Conservation (phyloP, 352 stramenopile genomes). For the Pythium periplocum region DNA sequence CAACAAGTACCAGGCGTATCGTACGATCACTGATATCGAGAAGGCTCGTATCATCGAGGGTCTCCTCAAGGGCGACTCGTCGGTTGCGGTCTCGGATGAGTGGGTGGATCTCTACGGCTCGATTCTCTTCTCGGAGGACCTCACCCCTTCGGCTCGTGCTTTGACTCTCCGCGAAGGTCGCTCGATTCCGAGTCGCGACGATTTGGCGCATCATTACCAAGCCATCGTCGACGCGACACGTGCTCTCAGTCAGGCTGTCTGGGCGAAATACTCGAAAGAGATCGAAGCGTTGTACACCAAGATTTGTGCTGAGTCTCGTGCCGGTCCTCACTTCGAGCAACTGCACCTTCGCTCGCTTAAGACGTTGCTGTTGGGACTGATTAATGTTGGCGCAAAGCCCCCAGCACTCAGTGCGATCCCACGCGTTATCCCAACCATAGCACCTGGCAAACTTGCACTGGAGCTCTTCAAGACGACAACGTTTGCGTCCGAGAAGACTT, state of each 20-base stretch:
- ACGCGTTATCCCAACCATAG: slow-evolving; percentile 34
- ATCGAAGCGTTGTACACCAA: slow-evolving; percentile 63
- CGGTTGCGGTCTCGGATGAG: slow-evolving; percentile 48
- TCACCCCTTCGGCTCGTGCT: slow-evolving; percentile 55
- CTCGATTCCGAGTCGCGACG: slow-evolving; percentile 52
- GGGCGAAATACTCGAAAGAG: slow-evolving; percentile 49
- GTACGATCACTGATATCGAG: slow-evolving; percentile 54
- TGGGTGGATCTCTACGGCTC: slow-evolving; percentile 59
- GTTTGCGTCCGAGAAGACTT: slow-evolving; percentile 61
- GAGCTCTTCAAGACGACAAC: slow-evolving; percentile 63
- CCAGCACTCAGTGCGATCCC: slow-evolving; percentile 39
- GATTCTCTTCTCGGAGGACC: slow-evolving; percentile 65
- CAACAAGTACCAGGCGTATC: slow-evolving; percentile 77
- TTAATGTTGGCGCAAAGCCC: slow-evolving; percentile 47
- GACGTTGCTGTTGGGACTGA: slow-evolving; percentile 51
- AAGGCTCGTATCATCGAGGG: slow-evolving; percentile 69
- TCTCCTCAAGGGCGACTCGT: slow-evolving; percentile 36
- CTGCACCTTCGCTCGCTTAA: slow-evolving; percentile 69
- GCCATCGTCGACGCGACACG: slow-evolving; percentile 55
- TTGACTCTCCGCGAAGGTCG: slow-evolving; percentile 52
- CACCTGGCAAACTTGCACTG: slow-evolving; percentile 38
- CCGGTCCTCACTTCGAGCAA: slow-evolving; percentile 59
- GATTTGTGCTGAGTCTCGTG: slow-evolving; percentile 28
- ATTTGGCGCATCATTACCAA: slow-evolving; percentile 66
- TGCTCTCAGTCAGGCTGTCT: slow-evolving; percentile 61